These are phyloP conservation scores for Lactarius pseudohatsudake DNA, from an alignment of 768 basidiomycete genomes.

Conservation along the genomic window DNA sequence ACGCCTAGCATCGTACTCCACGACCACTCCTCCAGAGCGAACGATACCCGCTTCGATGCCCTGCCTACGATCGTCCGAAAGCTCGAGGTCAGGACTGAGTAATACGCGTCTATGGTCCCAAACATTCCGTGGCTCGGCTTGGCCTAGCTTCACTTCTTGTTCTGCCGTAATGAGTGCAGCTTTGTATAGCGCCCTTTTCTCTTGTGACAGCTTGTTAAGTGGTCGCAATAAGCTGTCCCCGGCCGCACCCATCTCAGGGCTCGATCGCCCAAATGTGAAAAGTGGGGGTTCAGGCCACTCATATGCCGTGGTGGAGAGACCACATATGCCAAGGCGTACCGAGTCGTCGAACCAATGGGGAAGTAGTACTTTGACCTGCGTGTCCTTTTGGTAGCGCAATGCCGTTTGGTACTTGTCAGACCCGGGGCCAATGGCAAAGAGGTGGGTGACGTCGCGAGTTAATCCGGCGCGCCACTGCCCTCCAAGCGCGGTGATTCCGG, in stretches of 20 bases:
- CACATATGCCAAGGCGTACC: conserved; percentile 49
- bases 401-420: conserved; percentile 49
- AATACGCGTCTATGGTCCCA: conserved; percentile 64
- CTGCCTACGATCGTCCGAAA: conserved; percentile 47
- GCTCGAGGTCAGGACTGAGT: conserved; percentile 57
- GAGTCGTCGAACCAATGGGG: conserved; percentile 93
- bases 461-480: conserved; percentile 78
- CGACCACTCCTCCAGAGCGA: conserved; percentile 56
- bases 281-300: conserved; percentile 73
- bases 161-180: conserved; percentile 34
- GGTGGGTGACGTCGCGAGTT: conserved; percentile 84
- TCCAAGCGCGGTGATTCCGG: conserved; percentile 71
- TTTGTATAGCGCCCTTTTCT: conserved; percentile 40
- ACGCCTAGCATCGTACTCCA: conserved; percentile 41
- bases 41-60: conserved; percentile 61
- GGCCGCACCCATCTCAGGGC: conserved; percentile 27
- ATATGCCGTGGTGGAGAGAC: conserved; percentile 55
- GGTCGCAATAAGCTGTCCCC: conserved; percentile 31
- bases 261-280: conserved; percentile 38
- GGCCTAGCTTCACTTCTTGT: conserved; percentile 26
- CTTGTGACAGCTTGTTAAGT: conserved; percentile 37
- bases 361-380: conserved; percentile 66
- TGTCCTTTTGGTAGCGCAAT: conserved; percentile 57
- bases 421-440: conserved; percentile 58
- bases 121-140: conserved; percentile 39